Evolutionary conservation across 768 basidiomycete species (phyloP), one percentile per base, ranked within the genome.

Genomic region (Naganishia kalamii): DNA sequence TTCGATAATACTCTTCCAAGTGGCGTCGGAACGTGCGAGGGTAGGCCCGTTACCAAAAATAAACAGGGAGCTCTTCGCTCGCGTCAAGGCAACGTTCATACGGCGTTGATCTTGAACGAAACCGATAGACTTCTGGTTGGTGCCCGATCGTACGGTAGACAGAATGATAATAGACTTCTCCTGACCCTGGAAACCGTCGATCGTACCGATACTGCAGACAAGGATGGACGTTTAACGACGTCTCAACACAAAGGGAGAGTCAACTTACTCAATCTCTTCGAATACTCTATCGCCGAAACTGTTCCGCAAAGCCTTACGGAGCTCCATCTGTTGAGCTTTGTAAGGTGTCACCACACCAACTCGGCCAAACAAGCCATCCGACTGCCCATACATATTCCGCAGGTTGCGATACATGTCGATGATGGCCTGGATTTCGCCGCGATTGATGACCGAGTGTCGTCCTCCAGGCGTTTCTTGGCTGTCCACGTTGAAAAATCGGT

Each of bases 21-120:
- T 85, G 19, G 81, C 79, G 70, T 93, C 87, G 69, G 91, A 90
- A 61, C 92, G 82, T 76, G 92, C 88, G 5, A 99, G 82, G 1
- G 93, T 98, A 7, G 90, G 81, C 13, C 87, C 87, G 77, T 98
- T 87, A 7, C 96, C 96, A 32, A 99, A 82, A 62, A 99, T 86
- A 77, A 92, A 99, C 2, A 99, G 80, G 11, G 94, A 96, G 7
- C 91, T 91, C 72, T 88, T 89, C 2, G 94, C 91, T 71, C 96
- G 86, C n/a, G 94, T 99, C 27, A 99, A 80, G 30, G 93, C 93
- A n/a, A 99, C 94, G 77, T 99, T 98, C 89, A 98, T 94, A 47
- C 94, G 87, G 47, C 93, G 86, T 23, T 82, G 76, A 76, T 94
- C 92, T 69, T 86, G 83, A 71, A 98, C 83, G 81, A 98, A 98